Conservation (phyloP, 352 stramenopile genomes). For the Phytophthora agathidicida region DNA sequence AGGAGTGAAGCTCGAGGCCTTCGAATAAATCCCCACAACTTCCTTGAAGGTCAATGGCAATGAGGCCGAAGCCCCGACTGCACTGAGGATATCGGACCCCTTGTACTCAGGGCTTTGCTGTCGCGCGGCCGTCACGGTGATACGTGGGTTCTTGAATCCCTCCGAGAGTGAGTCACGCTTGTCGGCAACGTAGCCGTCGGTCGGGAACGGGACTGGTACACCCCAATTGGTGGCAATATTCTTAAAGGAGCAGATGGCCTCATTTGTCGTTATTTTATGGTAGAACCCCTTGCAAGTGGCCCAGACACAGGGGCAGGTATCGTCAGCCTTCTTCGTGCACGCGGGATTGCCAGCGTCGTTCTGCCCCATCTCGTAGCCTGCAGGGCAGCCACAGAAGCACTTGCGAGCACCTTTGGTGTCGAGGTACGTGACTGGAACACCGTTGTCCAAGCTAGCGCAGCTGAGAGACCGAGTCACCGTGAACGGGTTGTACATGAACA, state of each 20-base stretch:
- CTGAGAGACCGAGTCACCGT: constrained; percentile 41
- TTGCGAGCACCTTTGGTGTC: constrained; percentile 38
- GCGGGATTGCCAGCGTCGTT: constrained; percentile 17
- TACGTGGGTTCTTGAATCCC: constrained; percentile 14
- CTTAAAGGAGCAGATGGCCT: constrained; percentile 39
- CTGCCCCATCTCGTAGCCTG: constrained; percentile 31
- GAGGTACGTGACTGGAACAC: constrained; percentile 56
- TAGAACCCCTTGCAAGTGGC: constrained; percentile 34
- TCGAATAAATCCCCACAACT: constrained; percentile 10
- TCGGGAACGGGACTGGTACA: constrained; percentile 57
- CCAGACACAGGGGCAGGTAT: constrained; percentile 58
- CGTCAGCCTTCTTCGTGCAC: constrained; percentile 35
- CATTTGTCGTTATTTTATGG: constrained; percentile 31
- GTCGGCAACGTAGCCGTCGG: constrained; percentile 61
- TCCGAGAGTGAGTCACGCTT: constrained; percentile 38
- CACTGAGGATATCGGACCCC: constrained; percentile 13
- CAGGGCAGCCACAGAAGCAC: constrained; percentile 66
- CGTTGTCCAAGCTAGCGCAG: constrained; percentile 39
- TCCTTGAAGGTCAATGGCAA: constrained; percentile 16
- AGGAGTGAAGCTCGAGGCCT: constrained; percentile 10
- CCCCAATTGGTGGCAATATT: constrained; percentile 43
- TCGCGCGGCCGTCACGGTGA: constrained; percentile 17
- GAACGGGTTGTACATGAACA: constrained; percentile 78
- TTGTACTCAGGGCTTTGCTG: constrained; percentile 29
- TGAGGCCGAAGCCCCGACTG: constrained; percentile 5